These are phyloP conservation scores for Breynia disticha DNA, from an alignment of 441 rosid species.

Conservation along the genomic window DNA sequence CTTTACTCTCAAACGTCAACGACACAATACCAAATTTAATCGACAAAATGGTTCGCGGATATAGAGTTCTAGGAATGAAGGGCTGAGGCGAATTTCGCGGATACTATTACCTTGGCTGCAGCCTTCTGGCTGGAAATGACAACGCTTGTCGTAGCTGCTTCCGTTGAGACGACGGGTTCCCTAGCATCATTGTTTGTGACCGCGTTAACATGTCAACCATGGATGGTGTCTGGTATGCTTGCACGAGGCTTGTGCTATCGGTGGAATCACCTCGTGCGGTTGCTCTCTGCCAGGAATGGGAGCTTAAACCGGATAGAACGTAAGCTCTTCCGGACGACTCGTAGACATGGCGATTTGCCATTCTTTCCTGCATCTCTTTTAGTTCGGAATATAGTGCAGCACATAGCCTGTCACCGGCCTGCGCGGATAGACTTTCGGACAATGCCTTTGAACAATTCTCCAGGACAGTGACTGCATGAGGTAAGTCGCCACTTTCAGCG, in stretches of 20 bases:
- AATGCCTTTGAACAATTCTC: conserved; percentile 44
- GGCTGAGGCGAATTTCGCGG: conserved; percentile 14
- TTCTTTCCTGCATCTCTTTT: conserved; percentile 88
- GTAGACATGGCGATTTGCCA: conserved; percentile 75
- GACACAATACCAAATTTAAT: conserved; percentile 13
- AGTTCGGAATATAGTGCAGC: conserved; percentile 65
- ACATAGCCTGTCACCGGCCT: conserved; percentile 55
- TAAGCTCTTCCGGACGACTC: conserved; percentile 91
- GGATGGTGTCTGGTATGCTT: conserved; percentile 76
- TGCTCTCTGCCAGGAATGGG: conserved; percentile 97
- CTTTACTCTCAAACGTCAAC: conserved; percentile 15
- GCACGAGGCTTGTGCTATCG: conserved; percentile 61
- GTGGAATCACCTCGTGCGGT: conserved; percentile 91
- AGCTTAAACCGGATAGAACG: conserved; percentile 86
- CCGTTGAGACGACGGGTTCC: conserved; percentile 50
- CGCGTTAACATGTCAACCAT: conserved; percentile 82
- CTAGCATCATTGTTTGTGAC: conserved; percentile 56
- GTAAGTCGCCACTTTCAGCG: conserved; percentile 73
- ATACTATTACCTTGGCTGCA: conserved; percentile 40
- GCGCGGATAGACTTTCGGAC: conserved; percentile 54
- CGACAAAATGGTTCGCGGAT: conserved; percentile 16
- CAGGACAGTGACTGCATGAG: conserved; percentile 47
- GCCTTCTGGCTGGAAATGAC: conserved; percentile 53
- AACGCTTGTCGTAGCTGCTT: conserved; percentile 55
- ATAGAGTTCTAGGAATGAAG: conserved; percentile 15